Evolutionary conservation across 1,284 basidiomycete species (phyloP).

Genomic region (Malassezia psittaci): DNA sequence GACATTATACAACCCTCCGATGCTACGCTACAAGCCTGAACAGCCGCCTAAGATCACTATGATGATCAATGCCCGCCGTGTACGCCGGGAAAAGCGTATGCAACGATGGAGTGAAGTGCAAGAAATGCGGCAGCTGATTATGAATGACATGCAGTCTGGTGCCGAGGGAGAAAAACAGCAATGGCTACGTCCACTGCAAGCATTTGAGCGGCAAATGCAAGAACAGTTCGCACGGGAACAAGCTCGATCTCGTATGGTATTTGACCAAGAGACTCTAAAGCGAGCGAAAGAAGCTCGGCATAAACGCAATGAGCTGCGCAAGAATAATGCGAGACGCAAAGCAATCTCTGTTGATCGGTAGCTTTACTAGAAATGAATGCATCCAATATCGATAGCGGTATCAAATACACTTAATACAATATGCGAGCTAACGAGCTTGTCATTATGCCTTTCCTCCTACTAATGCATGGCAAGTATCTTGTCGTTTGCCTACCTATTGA

Average conservation of each 20-base stretch:
- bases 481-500: no score
- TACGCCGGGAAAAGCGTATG: slow-evolving; percentile 20
- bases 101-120: slow-evolving; percentile 21
- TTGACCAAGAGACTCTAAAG: slow-evolving; percentile 25
- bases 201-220: slow-evolving; percentile 6
- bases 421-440: background rate
- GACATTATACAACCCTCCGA: slow-evolving; percentile 30
- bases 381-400: background rate
- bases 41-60: slow-evolving; percentile 37
- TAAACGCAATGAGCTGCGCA: slow-evolving; percentile 7
- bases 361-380: background rate
- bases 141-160: slow-evolving; percentile 14
- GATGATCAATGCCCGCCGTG: slow-evolving; percentile 37
- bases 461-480: no score
- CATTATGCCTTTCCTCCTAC: background rate
- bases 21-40: slow-evolving; percentile 41
- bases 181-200: background rate
- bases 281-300: slow-evolving; percentile 24
- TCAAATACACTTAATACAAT: background rate
- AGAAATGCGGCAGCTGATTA: slow-evolving; percentile 13
- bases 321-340: slow-evolving; percentile 8
- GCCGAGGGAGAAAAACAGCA: background rate
- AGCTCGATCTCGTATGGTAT: slow-evolving; percentile 22
- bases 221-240: slow-evolving; percentile 25
- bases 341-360: background rate